Evolutionary conservation across 345 rosid species (phyloP), one percentile per base, ranked within the genome.

Genomic region (Corchorus capsularis): DNA sequence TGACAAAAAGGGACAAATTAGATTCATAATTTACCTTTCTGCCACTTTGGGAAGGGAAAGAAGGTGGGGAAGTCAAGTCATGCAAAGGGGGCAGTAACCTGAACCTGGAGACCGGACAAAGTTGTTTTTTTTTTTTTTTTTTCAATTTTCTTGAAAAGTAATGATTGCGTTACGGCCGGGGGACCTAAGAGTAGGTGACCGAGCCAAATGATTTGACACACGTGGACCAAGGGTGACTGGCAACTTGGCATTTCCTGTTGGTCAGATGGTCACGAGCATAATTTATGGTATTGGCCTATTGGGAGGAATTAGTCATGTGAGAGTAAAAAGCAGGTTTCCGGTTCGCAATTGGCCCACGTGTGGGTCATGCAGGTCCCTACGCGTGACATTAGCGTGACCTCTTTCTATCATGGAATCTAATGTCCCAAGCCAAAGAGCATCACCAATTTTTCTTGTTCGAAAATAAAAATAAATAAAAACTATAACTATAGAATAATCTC

Each of bases 301-400:
- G 64, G 6, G 71, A 22, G 43, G 13, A 37, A 64, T 27, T 27
- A 27, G 12, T 16, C 63, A 27, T 63, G 60, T 2, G 32, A 69
- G 32, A 32, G 32, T 2, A 52, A 53, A 37, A 75, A 77, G 80
- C 63, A 78, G 76, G 83, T 77, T 20, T 6, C 84, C 79, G 75
- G 87, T 70, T 37, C 27, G 4, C 19, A 22, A 20, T 32, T 75
- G 83, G 86, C 73, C 90, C 84, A 79, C 84, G 79, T 82, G 84
- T 83, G 70, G 54, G 50, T 16, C 80, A 53, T 75, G 78, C 79
- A 72, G 75, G 64, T 59, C 63, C 80, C 63, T 77, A 65, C 83
- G 80, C 83, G 80, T 82, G 92, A 82, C 81, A 52, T 69, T 15
- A 52, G 61, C 46, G 19, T 35, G 73, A 17, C 61, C 46, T 34